These are phyloP conservation scores for Pseudozyma sp. DNA, from an alignment of 1,284 basidiomycete species.

Conservation along the genomic window DNA sequence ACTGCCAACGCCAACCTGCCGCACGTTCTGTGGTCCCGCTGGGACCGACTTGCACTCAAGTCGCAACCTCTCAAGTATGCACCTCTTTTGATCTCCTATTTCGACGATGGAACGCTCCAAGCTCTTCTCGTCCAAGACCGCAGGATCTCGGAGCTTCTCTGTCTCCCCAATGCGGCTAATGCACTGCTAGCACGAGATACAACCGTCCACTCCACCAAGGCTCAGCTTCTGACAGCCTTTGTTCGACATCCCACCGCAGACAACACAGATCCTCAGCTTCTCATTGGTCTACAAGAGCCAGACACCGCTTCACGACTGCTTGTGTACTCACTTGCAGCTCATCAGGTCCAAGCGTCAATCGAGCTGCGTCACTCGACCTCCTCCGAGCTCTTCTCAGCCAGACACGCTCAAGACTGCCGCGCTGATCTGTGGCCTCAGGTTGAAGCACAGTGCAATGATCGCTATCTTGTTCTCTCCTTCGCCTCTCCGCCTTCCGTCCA, in stretches of 20 bases:
- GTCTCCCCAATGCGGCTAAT: conserved; percentile 23
- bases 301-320: conserved; percentile 14
- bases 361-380: conserved; percentile 17
- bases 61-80: conserved; percentile 7
- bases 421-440: conserved; percentile 19
- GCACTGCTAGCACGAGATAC: conserved; percentile 3
- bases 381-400: not conserved
- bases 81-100: conserved; percentile 38
- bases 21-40: conserved; percentile 39
- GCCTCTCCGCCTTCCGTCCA: conserved; percentile 37
- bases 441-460: conserved; percentile 30
- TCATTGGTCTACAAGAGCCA: conserved; percentile 22
- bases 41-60: conserved; percentile 31
- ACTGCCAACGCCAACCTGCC: not conserved
- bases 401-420: not conserved
- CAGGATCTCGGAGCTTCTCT: conserved; percentile 40
- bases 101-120: conserved; percentile 38
- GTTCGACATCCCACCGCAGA: conserved; percentile 25
- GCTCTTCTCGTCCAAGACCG: conserved; percentile 33
- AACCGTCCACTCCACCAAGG: not conserved
- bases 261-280: conserved; percentile 14
- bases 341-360: conserved; percentile 25
- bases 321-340: conserved; percentile 35
- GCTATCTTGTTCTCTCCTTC: conserved; percentile 38
- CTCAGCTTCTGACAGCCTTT: conserved; percentile 20